These are phyloP conservation scores for Prunus mira DNA, from an alignment of 306 rosid genomes.

Conservation along the genomic window DNA sequence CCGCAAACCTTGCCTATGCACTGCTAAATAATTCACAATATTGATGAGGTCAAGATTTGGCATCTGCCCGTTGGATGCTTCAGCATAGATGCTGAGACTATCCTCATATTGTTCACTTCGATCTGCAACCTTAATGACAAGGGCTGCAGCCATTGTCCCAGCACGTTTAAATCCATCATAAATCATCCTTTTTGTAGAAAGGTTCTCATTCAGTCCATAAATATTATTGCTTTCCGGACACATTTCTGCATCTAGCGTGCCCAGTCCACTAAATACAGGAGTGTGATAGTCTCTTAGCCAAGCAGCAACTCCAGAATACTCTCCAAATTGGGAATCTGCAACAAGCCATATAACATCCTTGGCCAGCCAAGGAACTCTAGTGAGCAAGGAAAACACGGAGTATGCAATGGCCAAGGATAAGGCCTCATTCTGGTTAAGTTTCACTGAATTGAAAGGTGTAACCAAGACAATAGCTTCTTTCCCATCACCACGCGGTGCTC, in stretches of 20 bases:
- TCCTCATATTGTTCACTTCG: constrained; percentile 57
- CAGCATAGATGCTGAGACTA: constrained; percentile 74
- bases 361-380: constrained; percentile 88
- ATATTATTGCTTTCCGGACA: constrained; percentile 38
- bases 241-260: constrained; percentile 38
- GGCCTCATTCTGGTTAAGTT: constrained; percentile 53
- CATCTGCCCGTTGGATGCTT: constrained; percentile 96
- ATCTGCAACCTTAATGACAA: constrained; percentile 77
- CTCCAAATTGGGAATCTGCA: constrained; percentile 82
- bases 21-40: constrained; percentile 78
- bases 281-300: constrained; percentile 91
- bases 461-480: constrained; percentile 95
- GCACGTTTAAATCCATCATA: constrained; percentile 74
- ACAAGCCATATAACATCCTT: constrained; percentile 91
- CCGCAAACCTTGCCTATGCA: constrained; percentile 78
- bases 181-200: constrained; percentile 31
- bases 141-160: constrained; percentile 94
- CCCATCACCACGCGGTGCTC: constrained; percentile 97
- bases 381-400: constrained; percentile 81
- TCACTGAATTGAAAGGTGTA: constrained; percentile 67
- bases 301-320: constrained; percentile 69
- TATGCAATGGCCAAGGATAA: constrained; percentile 78
- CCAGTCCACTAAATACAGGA: constrained; percentile 48
- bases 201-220: constrained; percentile 37
- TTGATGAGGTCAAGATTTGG: constrained; percentile 95